These are phyloP conservation scores for Alternaria sp. DNA, from an alignment of 2,329 filamentous ascomycete genomes.

Conservation along the genomic window DNA sequence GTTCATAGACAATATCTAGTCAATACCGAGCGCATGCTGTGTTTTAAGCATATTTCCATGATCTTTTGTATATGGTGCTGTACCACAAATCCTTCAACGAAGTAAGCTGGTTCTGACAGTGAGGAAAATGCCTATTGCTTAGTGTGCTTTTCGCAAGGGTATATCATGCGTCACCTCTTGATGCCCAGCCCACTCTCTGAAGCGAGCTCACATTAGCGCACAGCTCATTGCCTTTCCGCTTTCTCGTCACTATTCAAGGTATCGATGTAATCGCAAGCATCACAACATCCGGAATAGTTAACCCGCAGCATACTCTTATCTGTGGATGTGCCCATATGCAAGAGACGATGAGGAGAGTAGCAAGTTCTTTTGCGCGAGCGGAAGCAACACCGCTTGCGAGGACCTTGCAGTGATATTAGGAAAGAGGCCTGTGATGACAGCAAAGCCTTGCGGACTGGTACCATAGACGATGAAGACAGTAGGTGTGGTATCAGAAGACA, in stretches of 20 bases:
- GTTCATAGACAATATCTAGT: too few species aligned
- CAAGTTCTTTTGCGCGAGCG: neutral
- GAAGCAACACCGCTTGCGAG: neutral
- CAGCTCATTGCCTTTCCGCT: conserved; percentile 58
- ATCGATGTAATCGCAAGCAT: neutral
- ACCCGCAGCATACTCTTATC: neutral
- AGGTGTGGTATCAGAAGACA: too few species aligned
- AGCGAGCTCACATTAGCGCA: conserved; percentile 51
- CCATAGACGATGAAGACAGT: conserved; percentile 33
- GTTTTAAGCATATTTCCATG: too few species aligned
- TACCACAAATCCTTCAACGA: too few species aligned
- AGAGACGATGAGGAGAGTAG: neutral
- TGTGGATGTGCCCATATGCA: neutral
- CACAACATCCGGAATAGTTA: neutral
- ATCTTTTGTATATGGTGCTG: too few species aligned
- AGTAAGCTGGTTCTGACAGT: too few species aligned
- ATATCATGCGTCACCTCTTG: too few species aligned
- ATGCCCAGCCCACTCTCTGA: conserved; percentile 20
- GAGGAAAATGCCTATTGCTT: too few species aligned
- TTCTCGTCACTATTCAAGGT: conserved; percentile 47
- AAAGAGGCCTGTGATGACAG: conserved; percentile 17
- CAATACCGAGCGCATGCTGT: too few species aligned
- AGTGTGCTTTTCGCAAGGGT: too few species aligned
- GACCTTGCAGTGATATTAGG: neutral
- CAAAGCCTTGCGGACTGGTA: conserved; percentile 37